Conservation (phyloP, 371 early-diverging fungal genomes). For the Lichtheimia ornata region DNA sequence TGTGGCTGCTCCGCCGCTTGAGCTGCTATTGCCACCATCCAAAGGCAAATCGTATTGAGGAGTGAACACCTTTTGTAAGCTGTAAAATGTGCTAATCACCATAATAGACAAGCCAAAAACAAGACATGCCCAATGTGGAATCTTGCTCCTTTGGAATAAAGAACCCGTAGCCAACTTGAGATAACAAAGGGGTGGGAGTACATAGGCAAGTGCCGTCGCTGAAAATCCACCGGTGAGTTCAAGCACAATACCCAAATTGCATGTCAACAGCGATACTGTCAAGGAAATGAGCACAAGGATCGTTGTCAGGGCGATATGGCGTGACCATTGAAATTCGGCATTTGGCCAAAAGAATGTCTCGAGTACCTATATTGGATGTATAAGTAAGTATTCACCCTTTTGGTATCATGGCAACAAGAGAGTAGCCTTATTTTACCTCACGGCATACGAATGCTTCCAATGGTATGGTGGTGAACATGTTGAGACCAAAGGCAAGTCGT, state of each 20-base stretch:
- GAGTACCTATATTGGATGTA: conserved; percentile 47
- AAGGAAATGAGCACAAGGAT: conserved; percentile 56
- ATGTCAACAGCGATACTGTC: conserved; percentile 65
- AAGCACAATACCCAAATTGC: conserved; percentile 73
- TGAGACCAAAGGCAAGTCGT: conserved; percentile 77
- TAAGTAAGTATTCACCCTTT: conserved; percentile 3
- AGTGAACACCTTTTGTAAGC: conserved; percentile 31
- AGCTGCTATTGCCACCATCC: no score
- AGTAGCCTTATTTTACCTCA: no score
- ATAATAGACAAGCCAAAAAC: conserved; percentile 67
- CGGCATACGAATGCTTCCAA: conserved; percentile 79
- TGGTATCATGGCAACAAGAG: no score
- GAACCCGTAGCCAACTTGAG: conserved; percentile 63
- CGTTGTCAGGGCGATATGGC: conserved; percentile 68
- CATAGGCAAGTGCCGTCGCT: conserved; percentile 77
- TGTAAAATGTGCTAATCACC: conserved; percentile 65
- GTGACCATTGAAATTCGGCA: conserved; percentile 44
- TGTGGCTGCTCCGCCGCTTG: no score
- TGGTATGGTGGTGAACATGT: conserved; percentile 83
- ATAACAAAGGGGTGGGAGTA: conserved; percentile 73
- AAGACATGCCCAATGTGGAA: conserved; percentile 68
- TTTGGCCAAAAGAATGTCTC: conserved; percentile 62
- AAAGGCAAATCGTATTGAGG: no score
- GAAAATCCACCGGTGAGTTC: conserved; percentile 82
- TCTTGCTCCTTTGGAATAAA: conserved; percentile 48